Base-by-base conservation (phyloP, 192 early-diverging fungal species). In the Phlyctochytrium arcticum region DNA sequence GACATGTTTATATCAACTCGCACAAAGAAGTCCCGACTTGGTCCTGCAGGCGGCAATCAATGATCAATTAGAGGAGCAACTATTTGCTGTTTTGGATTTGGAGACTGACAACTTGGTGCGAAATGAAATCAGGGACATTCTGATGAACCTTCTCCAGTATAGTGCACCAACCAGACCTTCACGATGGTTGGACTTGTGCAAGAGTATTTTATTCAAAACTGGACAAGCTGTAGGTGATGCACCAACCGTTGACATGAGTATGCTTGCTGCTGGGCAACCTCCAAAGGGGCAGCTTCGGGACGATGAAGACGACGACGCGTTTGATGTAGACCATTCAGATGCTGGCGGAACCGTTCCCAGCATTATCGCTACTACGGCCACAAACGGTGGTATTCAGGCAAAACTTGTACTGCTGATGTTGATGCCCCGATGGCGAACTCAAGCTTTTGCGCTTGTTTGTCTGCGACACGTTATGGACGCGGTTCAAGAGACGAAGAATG, bases 1-100 rank as follows among this genome's bases (percentile, higher is more conserved):
- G 29, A 91, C 92, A 1, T 92, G 92, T 67, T 71, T 95, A 44
- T 91, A 93, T 60, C 92, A 95, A 62, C 73, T 93, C 17, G 87
- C 88, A 1, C 89, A 92, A 57, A 75, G 88, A 5, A 81, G 90
- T 81, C 84, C 90, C 15, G 84, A 79, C 24, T 27, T 80, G 26
- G 89, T 95, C 0, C 83, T 93, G 62, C 75, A 81, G 30, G 72
- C 80, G 15, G 82, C 81, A 6, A 80, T 86, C 6, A 74, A 73
- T 36, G 61, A 70, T 36, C 75, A 77, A 39, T 65, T 91, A 1
- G 92, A 93, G 48, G 86, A 89, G 48, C 86, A 91, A 68, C 72
- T 92, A 27, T 95, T 93, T 73, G 85, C 83, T 7, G 70, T 95
- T 33, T 53, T 91, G 51, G 91, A 94, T 53, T 83, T 84, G 2